Percentiles rank a stretch among this genome's conserved stretches.
Evolutionary conservation across 2,329 filamentous ascomycete genomes (phyloP).

Genomic region (Trichoderma atroviride): DNA sequence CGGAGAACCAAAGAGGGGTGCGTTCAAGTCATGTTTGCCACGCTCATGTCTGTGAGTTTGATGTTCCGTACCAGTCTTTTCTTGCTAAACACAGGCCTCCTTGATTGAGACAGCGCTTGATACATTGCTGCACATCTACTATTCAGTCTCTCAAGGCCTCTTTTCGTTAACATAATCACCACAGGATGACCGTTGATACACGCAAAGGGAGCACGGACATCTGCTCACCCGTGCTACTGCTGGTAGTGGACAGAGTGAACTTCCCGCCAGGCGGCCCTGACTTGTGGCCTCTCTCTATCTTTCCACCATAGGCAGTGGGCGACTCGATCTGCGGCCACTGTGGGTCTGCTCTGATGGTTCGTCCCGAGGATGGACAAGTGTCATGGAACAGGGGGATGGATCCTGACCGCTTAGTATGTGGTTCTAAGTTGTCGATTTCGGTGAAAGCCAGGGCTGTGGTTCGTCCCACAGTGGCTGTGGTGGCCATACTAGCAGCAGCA

Average conservation of each 20-base stretch:
- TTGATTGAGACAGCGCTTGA: conserved; percentile 29
- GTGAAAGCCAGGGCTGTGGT: conserved; percentile 42
- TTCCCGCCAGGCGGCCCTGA: conserved; percentile 35
- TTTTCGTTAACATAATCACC: conserved; percentile 19
- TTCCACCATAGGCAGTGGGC: conserved; percentile 34
- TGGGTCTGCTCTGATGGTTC: conserved; percentile 43
- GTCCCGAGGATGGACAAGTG: conserved; percentile 44
- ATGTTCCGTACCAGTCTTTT: background rate
- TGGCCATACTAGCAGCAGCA: conserved; percentile 4
- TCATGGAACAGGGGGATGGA: conserved; percentile 38
- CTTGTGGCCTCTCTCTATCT: conserved; percentile 11
- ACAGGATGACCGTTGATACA: conserved; percentile 26
- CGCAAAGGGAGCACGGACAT: conserved; percentile 28
- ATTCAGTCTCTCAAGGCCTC: conserved; percentile 14
- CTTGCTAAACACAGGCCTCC: conserved; percentile 5
- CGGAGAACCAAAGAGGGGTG: conserved; percentile 11
- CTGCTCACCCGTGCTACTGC: conserved; percentile 35
- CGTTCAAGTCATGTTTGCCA: background rate
- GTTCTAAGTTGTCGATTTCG: conserved; percentile 39
- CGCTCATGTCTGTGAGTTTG: background rate
- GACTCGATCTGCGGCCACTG: conserved; percentile 46
- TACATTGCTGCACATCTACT: background rate
- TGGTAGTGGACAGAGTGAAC: conserved; percentile 33
- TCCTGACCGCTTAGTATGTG: conserved; percentile 36
- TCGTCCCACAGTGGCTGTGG: conserved; percentile 31